Evolutionary conservation across 352 stramenopile genomes (phyloP), one percentile per base, ranked within the genome.

Genomic region (Pythium myriotylum): DNA sequence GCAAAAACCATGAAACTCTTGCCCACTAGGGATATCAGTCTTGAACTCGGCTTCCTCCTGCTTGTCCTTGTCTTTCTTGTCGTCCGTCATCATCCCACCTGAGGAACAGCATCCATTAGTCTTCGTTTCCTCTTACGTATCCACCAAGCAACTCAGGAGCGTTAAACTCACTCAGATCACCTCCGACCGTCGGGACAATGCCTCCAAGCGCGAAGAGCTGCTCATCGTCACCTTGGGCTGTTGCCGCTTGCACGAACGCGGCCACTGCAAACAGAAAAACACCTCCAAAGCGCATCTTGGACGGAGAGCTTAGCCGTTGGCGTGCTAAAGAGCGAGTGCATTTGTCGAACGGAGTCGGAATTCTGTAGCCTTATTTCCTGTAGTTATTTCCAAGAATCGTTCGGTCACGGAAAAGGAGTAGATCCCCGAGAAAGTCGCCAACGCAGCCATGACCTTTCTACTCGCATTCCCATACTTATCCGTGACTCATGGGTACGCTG

Each of bases 1-100:
- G 29, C 58, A 59, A 1, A 58, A 47, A 10, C 55, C 54, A 23
- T 24, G 52, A 22, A 52, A 52, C 2, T 27, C 32, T 37, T 61
- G n/a, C 10, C 53, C 54, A n/a, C n/a, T n/a, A n/a, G n/a, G n/a
- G n/a, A n/a, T n/a, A n/a, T n/a, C n/a, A n/a, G n/a, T n/a, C n/a
- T n/a, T n/a, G n/a, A n/a, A n/a, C n/a, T n/a, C 39, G 1, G 29
- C 42, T 33, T 60, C 42, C 24, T 19, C 23, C 20, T 35, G 40
- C 22, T 40, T 22, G 24, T 64, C 49, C 27, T 51, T 57, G 47
- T 57, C 33, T 17, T 54, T 48, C 23, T 13, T 32, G 33, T 54
- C 42, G 12, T 46, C 54, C 9, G n/a, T n/a, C n/a, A 22, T 22
- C 19, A 52, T 26, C 12, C 53, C 40, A 23, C 26, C 49, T 56